These are phyloP conservation scores for Cylindricascospora bacillispora DNA, from an alignment of 1,139 yeast genomes.

Conservation along the genomic window DNA sequence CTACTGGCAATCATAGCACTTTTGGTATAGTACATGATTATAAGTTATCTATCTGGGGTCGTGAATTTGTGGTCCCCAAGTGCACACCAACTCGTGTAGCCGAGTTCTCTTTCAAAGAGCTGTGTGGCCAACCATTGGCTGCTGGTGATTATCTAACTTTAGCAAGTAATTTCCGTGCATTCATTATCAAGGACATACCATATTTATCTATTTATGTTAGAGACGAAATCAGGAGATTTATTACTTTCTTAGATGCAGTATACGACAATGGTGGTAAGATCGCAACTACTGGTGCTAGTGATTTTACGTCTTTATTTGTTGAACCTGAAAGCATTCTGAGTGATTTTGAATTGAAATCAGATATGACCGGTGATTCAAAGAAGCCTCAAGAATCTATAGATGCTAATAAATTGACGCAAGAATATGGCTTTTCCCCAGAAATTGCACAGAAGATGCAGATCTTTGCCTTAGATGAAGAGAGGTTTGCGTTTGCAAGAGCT, in stretches of 20 bases:
- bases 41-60: slow-evolving; percentile 62
- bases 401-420: slow-evolving; percentile 49
- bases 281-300: slow-evolving; percentile 81
- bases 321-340: slow-evolving; percentile 62
- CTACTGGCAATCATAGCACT: slow-evolving; percentile 9
- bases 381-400: slow-evolving; percentile 17
- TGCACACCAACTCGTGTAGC: slow-evolving; percentile 76
- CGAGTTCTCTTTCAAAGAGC: slow-evolving; percentile 70
- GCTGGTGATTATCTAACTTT: slow-evolving; percentile 89
- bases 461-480: slow-evolving; percentile 85
- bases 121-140: slow-evolving; percentile 81
- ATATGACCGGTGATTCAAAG: neutral
- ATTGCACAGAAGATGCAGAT: slow-evolving; percentile 67
- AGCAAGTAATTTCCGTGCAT: slow-evolving; percentile 64
- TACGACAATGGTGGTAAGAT: slow-evolving; percentile 80
- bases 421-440: slow-evolving; percentile 64
- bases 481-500: slow-evolving; percentile 94
- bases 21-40: slow-evolving; percentile 8
- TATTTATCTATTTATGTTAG: slow-evolving; percentile 63
- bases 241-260: slow-evolving; percentile 88
- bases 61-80: slow-evolving; percentile 61
- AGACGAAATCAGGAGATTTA: slow-evolving; percentile 79
- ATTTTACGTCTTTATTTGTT: slow-evolving; percentile 73
- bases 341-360: slow-evolving; percentile 34
- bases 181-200: slow-evolving; percentile 86